Percentiles rank a stretch among this genome's conserved stretches.
These are phyloP conservation scores for Rhizophora mangle DNA, from an alignment of 345 rosid species.

Conservation along the genomic window DNA sequence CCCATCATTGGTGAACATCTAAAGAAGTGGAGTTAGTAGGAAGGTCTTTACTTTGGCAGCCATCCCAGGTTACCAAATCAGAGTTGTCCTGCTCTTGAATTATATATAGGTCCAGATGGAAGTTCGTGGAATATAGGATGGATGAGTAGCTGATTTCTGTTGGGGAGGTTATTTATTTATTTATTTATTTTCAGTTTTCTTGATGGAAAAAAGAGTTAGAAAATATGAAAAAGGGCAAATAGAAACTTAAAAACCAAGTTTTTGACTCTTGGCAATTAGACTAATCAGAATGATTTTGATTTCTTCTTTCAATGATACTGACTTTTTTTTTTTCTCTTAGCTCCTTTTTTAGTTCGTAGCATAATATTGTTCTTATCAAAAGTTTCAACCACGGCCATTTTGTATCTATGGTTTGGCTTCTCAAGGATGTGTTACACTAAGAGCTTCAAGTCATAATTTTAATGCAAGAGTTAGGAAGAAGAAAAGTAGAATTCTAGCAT, in stretches of 20 bases:
- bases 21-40: not conserved
- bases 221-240: not conserved
- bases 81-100: not conserved
- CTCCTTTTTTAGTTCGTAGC: too few relatives aligned
- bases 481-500: too few relatives aligned
- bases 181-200: not conserved
- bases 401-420: too few relatives aligned
- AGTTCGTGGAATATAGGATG: slow-evolving; percentile 22
- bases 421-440: too few relatives aligned
- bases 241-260: not conserved
- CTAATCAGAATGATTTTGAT: too few relatives aligned
- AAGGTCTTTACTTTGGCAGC: slow-evolving; percentile 3
- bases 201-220: not conserved
- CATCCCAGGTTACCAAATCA: not conserved
- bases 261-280: not conserved
- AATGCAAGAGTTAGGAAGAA: too few relatives aligned
- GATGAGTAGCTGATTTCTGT: slow-evolving; percentile 12
- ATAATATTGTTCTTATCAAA: too few relatives aligned
- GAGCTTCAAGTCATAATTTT: too few relatives aligned
- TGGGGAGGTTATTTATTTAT: not conserved
- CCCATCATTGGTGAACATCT: slow-evolving; percentile 5
- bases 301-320: too few relatives aligned
- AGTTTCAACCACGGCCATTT: too few relatives aligned
- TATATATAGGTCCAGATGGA: slow-evolving; percentile 12
- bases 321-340: too few relatives aligned